Evolutionary conservation across 176 grass and related monocot genomes (phyloP), one percentile per base, ranked within the genome.

Genomic region (Oryza meyeriana): DNA sequence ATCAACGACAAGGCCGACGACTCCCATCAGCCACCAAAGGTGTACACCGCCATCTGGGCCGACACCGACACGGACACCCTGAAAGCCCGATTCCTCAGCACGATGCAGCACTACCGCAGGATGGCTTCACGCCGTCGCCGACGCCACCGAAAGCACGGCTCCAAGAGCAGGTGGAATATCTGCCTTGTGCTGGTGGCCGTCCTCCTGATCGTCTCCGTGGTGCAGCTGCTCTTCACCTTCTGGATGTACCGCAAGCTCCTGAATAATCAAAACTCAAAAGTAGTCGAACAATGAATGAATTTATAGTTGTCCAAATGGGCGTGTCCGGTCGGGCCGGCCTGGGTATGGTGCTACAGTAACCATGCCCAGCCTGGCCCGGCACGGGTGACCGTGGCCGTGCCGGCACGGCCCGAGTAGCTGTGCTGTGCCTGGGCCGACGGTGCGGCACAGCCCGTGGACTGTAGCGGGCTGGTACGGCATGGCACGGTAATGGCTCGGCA

Each of bases 171-270:
- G 72, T 85, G 83, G 78, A 72, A 33, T 66, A 41, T 89, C 26
- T 44, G 72, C 9, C 63, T 71, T 3, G 38, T 27, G 38, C 29
- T 78, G 16, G 77, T 76, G 59, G 31, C 34, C 76, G 44, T 85
- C 71, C 59, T 94, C 85, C 84, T 91, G 33, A 14, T 88, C 50
- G 36, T 94, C 72, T 82, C 86, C 24, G 52, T 87, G 42, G 82
- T 33, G 65, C 89, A 89, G 75, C 74, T 94, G 8, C 38, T 91
- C 36, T 74, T 94, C 39, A 94, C 89, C 42, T 20, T 91, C 65
- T 83, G 87, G 86, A 12, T 94, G 61, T 71, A 85, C 41, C 65
- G 64, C 50, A 79, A 66, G 71, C 39, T 87, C 71, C 40, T 75
- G 76, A 78, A 77, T n/a, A n/a, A n/a, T 30, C 59, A 86, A 89